Conservation (phyloP, 108 stramenopile species). For the Aurantiochytrium sp. region DNA sequence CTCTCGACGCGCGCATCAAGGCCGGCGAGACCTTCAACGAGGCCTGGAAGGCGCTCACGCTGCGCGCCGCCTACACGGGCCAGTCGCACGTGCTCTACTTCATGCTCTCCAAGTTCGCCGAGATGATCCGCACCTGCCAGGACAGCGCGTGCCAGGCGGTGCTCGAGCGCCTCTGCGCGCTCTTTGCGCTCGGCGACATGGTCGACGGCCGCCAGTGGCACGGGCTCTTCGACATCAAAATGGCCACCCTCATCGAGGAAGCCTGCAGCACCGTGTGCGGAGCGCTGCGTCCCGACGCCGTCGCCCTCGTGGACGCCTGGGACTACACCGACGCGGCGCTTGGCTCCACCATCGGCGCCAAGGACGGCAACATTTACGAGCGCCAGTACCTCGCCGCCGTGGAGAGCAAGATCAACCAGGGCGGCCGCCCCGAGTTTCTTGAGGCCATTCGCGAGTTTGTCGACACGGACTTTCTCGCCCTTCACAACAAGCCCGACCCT, state of each 20-base stretch:
- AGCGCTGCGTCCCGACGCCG: slow-evolving; percentile 70
- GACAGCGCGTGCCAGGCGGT: neutral
- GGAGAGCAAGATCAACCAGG: neutral
- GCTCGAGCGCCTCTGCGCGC: neutral
- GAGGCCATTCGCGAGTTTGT: neutral
- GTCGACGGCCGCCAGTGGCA: slow-evolving; percentile 4
- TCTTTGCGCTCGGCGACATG: slow-evolving; percentile 27
- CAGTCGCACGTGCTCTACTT: slow-evolving; percentile 23
- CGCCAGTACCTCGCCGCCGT: neutral
- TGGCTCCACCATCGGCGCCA: neutral
- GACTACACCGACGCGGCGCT: slow-evolving; percentile 81
- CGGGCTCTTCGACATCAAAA: neutral
- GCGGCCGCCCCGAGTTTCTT: neutral
- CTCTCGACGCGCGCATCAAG: neutral
- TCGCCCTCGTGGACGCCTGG: slow-evolving; percentile 78
- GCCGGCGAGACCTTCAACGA: neutral
- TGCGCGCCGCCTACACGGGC: neutral
- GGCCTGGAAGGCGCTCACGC: neutral
- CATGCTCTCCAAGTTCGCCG: slow-evolving; percentile 19
- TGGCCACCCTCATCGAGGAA: neutral
- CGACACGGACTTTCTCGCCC: neutral
- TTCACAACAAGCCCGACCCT: neutral
- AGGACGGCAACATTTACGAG: slow-evolving; percentile 6
- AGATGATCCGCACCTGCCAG: neutral
- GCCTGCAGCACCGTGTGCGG: slow-evolving; percentile 13